A percentile compares a stretch with the other conserved stretches of the same genome.
phyloP scores from a whole-genome alignment of 306 rosid species.

The Quillaja saponaria region DNA sequence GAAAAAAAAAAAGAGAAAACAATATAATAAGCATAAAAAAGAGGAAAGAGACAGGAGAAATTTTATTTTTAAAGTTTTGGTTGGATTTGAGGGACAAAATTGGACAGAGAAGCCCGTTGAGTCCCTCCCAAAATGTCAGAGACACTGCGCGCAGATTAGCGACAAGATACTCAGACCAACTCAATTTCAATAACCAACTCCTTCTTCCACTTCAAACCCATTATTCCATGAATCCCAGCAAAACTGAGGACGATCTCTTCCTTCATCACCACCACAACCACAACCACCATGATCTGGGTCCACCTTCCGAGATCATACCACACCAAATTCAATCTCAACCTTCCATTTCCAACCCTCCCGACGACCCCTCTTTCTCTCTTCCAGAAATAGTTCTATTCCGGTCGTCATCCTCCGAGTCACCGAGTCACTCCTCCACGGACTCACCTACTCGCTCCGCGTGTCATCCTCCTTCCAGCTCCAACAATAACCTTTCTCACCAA shows the following conservation, averaged over 20 bases:
- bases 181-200: not conserved
- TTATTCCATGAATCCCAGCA: slow-evolving; percentile 70
- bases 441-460: slow-evolving; percentile 33
- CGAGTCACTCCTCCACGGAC: slow-evolving; percentile 35
- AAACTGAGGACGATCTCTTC: slow-evolving; percentile 70
- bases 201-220: not conserved
- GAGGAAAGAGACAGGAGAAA: not conserved
- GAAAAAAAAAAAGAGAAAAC: no score
- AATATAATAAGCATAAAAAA: no score
- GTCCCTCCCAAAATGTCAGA: slow-evolving; percentile 28
- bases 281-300: slow-evolving; percentile 49
- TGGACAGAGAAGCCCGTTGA: slow-evolving; percentile 5
- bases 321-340: slow-evolving; percentile 42
- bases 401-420: slow-evolving; percentile 52
- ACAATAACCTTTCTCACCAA: slow-evolving; percentile 16
- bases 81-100: not conserved
- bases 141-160: slow-evolving; percentile 6
- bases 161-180: not conserved
- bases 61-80: not conserved
- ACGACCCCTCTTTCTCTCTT: slow-evolving; percentile 57
- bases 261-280: slow-evolving; percentile 53
- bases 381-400: slow-evolving; percentile 77
- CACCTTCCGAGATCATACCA: slow-evolving; percentile 37
- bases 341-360: slow-evolving; percentile 40
- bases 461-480: slow-evolving; percentile 26